Evolutionary conservation across 2,329 filamentous ascomycete genomes (phyloP).

Genomic region (Chaetomium olivaceum): DNA sequence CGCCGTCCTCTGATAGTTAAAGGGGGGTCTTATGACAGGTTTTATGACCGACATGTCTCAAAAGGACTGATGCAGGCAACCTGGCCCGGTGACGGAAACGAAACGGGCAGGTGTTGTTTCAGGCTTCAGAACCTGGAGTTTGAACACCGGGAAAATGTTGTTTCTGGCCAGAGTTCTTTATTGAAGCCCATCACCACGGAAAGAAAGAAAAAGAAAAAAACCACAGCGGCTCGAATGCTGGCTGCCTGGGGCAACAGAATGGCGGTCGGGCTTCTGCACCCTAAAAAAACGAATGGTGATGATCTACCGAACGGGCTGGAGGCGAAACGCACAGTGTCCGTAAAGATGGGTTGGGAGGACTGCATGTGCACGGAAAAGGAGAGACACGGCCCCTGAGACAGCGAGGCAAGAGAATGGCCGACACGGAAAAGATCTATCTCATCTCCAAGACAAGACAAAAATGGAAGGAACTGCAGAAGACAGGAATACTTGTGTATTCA

Average conservation of each 20-base stretch:
- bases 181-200: not conserved
- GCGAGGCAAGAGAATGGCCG: not conserved
- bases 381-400: conserved; percentile 3
- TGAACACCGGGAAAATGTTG: not conserved
- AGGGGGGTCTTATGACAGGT: not conserved
- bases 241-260: not conserved
- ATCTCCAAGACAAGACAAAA: not conserved
- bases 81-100: not conserved
- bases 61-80: not conserved
- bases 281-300: not conserved
- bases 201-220: too few species aligned
- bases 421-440: not conserved
- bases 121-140: not conserved
- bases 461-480: not conserved
- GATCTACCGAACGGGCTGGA: not conserved
- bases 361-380: conserved; percentile 11
- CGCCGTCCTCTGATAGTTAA: not conserved
- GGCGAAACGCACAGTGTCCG: conserved; percentile 16
- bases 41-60: not conserved
- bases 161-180: not conserved
- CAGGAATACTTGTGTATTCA: not conserved
- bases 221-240: not conserved
- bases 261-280: conserved; percentile 1
- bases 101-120: conserved; percentile 7
- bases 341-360: conserved; percentile 9